Evolutionary conservation across 768 basidiomycete species (phyloP).

Genomic region (Trametes cinnabarina): DNA sequence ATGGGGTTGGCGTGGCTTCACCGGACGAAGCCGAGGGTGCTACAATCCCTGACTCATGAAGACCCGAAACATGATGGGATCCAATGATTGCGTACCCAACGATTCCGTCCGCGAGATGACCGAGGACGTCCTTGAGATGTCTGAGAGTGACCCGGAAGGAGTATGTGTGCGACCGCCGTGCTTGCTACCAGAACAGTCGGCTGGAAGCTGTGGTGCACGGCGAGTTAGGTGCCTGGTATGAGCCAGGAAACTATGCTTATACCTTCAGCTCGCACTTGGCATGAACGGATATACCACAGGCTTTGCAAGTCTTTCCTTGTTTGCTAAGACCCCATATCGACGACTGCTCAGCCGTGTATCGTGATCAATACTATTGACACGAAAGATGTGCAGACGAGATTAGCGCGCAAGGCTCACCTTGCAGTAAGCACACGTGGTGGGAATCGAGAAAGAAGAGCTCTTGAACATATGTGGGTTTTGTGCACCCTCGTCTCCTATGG

Average conservation of each 20-base stretch:
- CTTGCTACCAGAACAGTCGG: slow-evolving; percentile 51
- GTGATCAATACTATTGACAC: background rate
- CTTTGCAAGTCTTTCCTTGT: slow-evolving; percentile 81
- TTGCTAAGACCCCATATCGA: slow-evolving; percentile 88
- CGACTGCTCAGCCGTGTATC: slow-evolving; percentile 40
- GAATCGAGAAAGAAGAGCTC: slow-evolving; percentile 82
- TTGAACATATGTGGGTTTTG: slow-evolving; percentile 78
- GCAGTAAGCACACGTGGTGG: slow-evolving; percentile 79
- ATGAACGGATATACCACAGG: slow-evolving; percentile 78
- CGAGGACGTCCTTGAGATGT: slow-evolving; percentile 32
- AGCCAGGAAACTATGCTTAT: background rate
- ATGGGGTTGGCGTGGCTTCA: slow-evolving; percentile 43
- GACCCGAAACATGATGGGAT: background rate
- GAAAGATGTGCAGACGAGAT: background rate
- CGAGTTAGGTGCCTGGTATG: background rate
- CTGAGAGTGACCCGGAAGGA: slow-evolving; percentile 13
- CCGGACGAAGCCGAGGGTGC: background rate
- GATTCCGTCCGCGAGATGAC: slow-evolving; percentile 34
- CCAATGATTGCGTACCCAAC: slow-evolving; percentile 17
- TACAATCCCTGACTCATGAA: background rate
- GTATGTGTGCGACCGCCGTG: slow-evolving; percentile 24
- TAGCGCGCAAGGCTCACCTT: slow-evolving; percentile 46
- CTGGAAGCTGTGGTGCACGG: slow-evolving; percentile 59
- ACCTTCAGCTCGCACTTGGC: slow-evolving; percentile 87
- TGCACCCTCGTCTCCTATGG: slow-evolving; percentile 70